Percentiles rank a stretch among this genome's conserved stretches.
Evolutionary conservation across 139 green algal genomes (phyloP).

Genomic region (Tetraselmis striata): DNA sequence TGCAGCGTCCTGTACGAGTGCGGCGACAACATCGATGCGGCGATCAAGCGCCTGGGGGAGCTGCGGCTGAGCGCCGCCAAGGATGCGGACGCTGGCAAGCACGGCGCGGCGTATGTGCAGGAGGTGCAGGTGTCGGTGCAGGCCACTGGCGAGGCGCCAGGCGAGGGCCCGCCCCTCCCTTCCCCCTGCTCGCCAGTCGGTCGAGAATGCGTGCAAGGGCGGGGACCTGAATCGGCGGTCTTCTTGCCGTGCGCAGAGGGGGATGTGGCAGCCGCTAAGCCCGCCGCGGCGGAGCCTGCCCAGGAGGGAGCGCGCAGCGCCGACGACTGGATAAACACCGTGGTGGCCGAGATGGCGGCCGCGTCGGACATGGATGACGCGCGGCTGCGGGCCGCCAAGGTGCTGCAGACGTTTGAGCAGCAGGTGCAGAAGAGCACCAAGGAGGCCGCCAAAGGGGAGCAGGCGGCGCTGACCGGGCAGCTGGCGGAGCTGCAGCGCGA

Average conservation of each 20-base stretch:
- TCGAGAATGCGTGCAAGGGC: too few species aligned
- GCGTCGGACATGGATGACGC: conserved; percentile 61
- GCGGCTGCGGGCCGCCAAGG: conserved; percentile 31
- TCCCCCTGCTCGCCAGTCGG: too few species aligned
- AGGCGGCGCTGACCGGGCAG: conserved; percentile 19
- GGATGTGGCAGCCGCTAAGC: background rate
- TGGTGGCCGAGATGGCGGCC: conserved; percentile 68
- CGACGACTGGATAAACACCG: conserved; percentile 65
- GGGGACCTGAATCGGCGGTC: too few species aligned
- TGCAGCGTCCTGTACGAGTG: conserved; percentile 50
- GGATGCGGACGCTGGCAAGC: background rate
- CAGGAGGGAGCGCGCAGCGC: conserved; percentile 24
- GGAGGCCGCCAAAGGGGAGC: conserved; percentile 18
- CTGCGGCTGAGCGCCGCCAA: conserved; percentile 38
- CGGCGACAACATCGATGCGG: conserved; percentile 70
- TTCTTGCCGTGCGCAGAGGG: background rate
- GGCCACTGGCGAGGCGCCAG: background rate
- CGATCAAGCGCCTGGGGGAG: conserved; percentile 61
- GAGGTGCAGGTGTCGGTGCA: background rate
- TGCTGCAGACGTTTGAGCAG: conserved; percentile 68
- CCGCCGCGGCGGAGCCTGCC: background rate
- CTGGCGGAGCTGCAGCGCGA: conserved; percentile 42
- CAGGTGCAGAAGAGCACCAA: conserved; percentile 32
- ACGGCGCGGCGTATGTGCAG: background rate
- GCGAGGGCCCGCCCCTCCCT: background rate